phyloP scores from a whole-genome alignment of 306 rosid genomes.

The Ormosia semicastrata region DNA sequence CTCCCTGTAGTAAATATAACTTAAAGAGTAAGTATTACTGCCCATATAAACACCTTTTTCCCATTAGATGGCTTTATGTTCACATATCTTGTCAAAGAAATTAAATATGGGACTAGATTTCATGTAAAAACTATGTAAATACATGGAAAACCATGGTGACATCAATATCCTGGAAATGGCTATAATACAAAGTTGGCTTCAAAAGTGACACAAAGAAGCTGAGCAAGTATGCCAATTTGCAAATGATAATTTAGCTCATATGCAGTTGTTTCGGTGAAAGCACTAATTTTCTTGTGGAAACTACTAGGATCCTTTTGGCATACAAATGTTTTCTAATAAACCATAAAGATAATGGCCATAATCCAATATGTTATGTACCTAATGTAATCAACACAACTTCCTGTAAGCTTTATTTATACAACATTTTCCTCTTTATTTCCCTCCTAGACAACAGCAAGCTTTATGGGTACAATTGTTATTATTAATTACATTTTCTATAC shows the following conservation, averaged over 20 bases:
- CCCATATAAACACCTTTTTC: conserved; percentile 1
- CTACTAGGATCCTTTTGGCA: background rate
- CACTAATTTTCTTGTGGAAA: background rate
- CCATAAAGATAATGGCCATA: background rate
- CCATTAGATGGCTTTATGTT: background rate
- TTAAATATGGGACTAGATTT: background rate
- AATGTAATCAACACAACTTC: background rate
- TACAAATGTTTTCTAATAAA: background rate
- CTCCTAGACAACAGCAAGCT: background rate
- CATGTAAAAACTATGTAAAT: background rate
- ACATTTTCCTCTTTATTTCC: background rate
- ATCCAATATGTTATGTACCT: background rate
- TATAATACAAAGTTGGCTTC: conserved; percentile 18
- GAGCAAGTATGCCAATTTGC: background rate
- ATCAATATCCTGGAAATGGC: background rate
- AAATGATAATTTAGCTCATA: background rate
- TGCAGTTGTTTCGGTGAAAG: background rate
- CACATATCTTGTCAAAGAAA: background rate
- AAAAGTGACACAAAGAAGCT: conserved; percentile 5
- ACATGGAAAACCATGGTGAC: background rate
- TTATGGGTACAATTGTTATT: background rate
- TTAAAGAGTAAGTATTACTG: background rate
- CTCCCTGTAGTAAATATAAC: conserved; percentile 60
- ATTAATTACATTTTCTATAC: background rate
- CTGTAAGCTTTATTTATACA: background rate